Evolutionary conservation across 305 asterid species (phyloP).

Genomic region (Salvia sclarea): DNA sequence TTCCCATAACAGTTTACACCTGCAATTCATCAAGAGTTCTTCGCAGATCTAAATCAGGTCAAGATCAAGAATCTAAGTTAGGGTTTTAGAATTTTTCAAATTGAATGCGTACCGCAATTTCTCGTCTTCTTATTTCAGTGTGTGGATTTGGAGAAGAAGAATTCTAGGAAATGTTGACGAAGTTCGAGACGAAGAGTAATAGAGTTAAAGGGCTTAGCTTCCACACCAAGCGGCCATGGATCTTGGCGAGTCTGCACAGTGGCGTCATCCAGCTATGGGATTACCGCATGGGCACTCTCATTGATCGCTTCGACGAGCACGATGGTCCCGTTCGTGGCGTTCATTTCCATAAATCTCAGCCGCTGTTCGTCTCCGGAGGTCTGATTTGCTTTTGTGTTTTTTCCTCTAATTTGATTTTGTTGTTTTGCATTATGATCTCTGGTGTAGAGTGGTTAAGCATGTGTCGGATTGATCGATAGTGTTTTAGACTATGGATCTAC

Average conservation of each 20-base stretch:
- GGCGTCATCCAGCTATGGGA: slow-evolving; percentile 99
- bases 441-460: background rate
- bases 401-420: background rate
- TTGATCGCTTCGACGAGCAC: slow-evolving; percentile 90
- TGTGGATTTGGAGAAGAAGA: slow-evolving; percentile 29
- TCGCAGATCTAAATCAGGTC: slow-evolving; percentile 36
- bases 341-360: slow-evolving; percentile 89
- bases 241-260: slow-evolving; percentile 90
- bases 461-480: background rate
- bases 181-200: slow-evolving; percentile 93
- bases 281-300: slow-evolving; percentile 91
- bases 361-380: slow-evolving; percentile 98
- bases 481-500: slow-evolving; percentile 32
- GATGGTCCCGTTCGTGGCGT: slow-evolving; percentile 96
- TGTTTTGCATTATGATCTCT: slow-evolving; percentile 19
- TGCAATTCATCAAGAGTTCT: slow-evolving; percentile 21
- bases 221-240: slow-evolving; percentile 94
- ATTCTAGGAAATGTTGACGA: slow-evolving; percentile 62
- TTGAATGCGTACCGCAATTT: slow-evolving; percentile 33
- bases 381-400: background rate
- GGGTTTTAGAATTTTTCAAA: slow-evolving; percentile 9
- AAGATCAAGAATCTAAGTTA: slow-evolving; percentile 20
- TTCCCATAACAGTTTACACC: slow-evolving; percentile 4
- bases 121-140: slow-evolving; percentile 18
- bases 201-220: slow-evolving; percentile 91